Evolutionary conservation across 257 asterid species (phyloP).

Genomic region (Cinchona pubescens): DNA sequence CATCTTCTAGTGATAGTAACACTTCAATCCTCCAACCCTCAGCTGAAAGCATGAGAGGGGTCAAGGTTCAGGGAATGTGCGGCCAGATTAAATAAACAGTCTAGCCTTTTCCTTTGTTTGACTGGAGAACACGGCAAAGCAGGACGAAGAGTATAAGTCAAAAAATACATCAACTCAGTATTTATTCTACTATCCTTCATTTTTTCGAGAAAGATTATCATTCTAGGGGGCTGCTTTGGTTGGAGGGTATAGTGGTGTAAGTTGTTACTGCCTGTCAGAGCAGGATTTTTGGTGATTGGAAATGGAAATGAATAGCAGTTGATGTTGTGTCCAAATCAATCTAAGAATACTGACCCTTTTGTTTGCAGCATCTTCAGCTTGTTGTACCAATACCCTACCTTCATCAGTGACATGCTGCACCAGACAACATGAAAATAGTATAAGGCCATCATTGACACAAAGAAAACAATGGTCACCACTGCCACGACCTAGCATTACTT

Average conservation of each 20-base stretch:
- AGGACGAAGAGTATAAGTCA: neutral
- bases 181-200: neutral
- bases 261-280: neutral
- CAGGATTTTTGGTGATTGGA: neutral
- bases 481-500: neutral
- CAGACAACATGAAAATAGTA: conserved; percentile 2
- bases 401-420: conserved; percentile 49
- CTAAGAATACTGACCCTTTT: conserved; percentile 38
- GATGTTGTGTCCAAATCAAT: neutral
- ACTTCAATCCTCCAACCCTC: neutral
- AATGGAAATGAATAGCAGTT: neutral
- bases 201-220: neutral
- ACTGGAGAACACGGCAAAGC: neutral
- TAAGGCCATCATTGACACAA: conserved; percentile 1
- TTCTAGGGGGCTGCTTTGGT: neutral
- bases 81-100: neutral
- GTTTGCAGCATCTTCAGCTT: conserved; percentile 47
- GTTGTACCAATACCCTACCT: conserved; percentile 52
- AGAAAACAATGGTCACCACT: neutral
- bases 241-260: neutral
- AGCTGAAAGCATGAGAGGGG: neutral
- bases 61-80: neutral
- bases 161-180: neutral
- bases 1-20: neutral
- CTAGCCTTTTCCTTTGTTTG: neutral